Percentiles rank a stretch among this genome's conserved stretches.
These are phyloP conservation scores for Boletus coccyginus DNA, from an alignment of 768 basidiomycete species.

Conservation along the genomic window DNA sequence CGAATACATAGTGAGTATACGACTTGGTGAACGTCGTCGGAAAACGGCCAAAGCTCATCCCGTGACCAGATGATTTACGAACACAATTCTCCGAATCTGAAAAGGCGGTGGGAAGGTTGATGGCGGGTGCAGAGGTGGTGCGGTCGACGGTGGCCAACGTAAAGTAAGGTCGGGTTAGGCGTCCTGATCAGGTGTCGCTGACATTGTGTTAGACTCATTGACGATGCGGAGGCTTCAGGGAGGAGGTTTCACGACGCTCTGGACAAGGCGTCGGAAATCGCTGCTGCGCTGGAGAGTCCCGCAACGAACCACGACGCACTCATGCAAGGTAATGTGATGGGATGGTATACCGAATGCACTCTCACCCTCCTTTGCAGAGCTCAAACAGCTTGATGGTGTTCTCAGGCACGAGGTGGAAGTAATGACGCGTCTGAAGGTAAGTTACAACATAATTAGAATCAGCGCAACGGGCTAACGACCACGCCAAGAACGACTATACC, in stretches of 20 bases:
- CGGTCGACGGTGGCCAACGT: conserved; percentile 46
- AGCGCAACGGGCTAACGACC: not conserved
- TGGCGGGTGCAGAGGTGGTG: conserved; percentile 57
- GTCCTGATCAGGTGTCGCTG: not conserved
- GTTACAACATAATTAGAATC: not conserved
- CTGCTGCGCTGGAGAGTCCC: conserved; percentile 54
- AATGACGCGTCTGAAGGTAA: conserved; percentile 55
- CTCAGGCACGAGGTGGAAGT: conserved; percentile 61
- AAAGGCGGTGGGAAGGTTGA: conserved; percentile 49
- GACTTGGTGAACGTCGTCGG: not conserved
- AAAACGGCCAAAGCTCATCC: not conserved
- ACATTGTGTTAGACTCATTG: conserved; percentile 44
- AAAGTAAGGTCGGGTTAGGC: conserved; percentile 37
- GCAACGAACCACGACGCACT: conserved; percentile 47
- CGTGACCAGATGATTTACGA: conserved; percentile 52
- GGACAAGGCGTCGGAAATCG: conserved; percentile 52
- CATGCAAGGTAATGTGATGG: conserved; percentile 45
- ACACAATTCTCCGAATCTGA: conserved; percentile 54
- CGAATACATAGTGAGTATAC: conserved; percentile 60
- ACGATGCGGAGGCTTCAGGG: conserved; percentile 55
- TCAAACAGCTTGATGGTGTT: conserved; percentile 58
- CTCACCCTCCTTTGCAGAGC: conserved; percentile 42
- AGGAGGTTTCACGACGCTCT: conserved; percentile 59
- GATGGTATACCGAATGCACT: not conserved
- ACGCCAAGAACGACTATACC: conserved; percentile 65